Conservation (phyloP, 116 monocot genomes). For the Cymodocea nodosa region DNA sequence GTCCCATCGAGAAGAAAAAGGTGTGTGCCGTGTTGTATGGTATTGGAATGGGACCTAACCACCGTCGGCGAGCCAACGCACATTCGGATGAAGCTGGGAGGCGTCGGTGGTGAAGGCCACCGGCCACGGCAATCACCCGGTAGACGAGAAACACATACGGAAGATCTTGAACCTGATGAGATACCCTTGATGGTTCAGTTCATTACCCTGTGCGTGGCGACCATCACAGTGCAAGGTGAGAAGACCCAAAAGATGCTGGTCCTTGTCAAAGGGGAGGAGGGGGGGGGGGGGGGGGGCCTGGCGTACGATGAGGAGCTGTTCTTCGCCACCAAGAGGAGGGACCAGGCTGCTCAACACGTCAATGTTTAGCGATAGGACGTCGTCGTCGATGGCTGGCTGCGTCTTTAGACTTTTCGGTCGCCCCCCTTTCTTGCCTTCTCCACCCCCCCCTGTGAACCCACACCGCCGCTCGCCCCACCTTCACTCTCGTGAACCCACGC, state of each 20-base stretch:
- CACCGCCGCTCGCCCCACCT: too few relatives aligned
- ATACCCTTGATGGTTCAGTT: slow-evolving; percentile 8
- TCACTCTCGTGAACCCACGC: too few relatives aligned
- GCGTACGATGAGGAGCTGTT: slow-evolving; percentile 13
- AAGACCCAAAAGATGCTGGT: slow-evolving; percentile 12
- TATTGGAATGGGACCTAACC: slow-evolving; percentile 15
- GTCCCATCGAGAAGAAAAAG: too few relatives aligned
- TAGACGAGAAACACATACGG: slow-evolving; percentile 16
- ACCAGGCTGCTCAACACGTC: slow-evolving; percentile 13
- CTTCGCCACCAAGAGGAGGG: slow-evolving; percentile 12
- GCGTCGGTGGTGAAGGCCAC: slow-evolving; percentile 13
- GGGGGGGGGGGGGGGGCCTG: slow-evolving; percentile 6
- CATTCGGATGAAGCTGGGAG: slow-evolving; percentile 4
- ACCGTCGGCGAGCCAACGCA: slow-evolving; percentile 11
- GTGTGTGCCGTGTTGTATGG: too few relatives aligned
- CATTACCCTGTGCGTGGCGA: slow-evolving; percentile 10
- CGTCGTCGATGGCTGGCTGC: background rate
- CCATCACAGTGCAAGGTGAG: slow-evolving; percentile 6
- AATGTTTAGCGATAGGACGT: slow-evolving; percentile 9
- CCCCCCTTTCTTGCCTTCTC: too few relatives aligned
- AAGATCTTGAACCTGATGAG: slow-evolving; percentile 17
- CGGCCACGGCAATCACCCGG: slow-evolving; percentile 8
- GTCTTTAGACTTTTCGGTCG: slow-evolving; percentile 8
- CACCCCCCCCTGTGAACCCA: too few relatives aligned
- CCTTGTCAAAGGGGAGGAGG: slow-evolving; percentile 17